These are phyloP conservation scores for Malassezia brasiliensis DNA, from an alignment of 1,284 basidiomycete species.

Conservation along the genomic window DNA sequence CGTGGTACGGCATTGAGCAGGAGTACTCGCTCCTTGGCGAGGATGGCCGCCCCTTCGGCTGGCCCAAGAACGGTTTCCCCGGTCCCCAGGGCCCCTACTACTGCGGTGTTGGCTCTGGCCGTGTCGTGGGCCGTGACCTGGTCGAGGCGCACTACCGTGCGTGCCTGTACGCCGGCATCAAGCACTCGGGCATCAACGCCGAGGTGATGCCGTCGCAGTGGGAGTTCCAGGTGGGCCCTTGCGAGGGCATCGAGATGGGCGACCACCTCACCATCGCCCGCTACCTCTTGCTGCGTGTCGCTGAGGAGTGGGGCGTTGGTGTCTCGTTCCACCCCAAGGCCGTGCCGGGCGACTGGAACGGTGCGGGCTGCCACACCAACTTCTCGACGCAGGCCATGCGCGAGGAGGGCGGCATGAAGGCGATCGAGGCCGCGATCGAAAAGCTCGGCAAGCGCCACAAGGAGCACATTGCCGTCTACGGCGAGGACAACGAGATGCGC, in stretches of 20 bases:
- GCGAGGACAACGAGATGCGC: slow-evolving; percentile 47
- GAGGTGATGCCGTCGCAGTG: slow-evolving; percentile 99
- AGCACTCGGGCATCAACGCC: slow-evolving; percentile 98
- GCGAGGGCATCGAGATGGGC: slow-evolving; percentile 94
- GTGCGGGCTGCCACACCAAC: slow-evolving; percentile 69
- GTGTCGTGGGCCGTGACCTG: slow-evolving; percentile 95
- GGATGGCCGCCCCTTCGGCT: slow-evolving; percentile 83
- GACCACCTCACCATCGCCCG: slow-evolving; percentile 56
- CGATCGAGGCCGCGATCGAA: slow-evolving; percentile 82
- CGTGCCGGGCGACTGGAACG: slow-evolving; percentile 96
- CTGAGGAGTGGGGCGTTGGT: slow-evolving; percentile 96
- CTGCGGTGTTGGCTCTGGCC: slow-evolving; percentile 98
- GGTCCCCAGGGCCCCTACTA: slow-evolving; percentile 99
- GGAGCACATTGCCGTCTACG: slow-evolving; percentile 49
- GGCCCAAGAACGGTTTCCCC: slow-evolving; percentile 87
- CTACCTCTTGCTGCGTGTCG: slow-evolving; percentile 50
- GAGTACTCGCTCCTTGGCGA: slow-evolving; percentile 96
- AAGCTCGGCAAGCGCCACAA: slow-evolving; percentile 51
- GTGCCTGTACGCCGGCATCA: slow-evolving; percentile 91
- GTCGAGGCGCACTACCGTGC: slow-evolving; percentile 96
- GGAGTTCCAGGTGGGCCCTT: slow-evolving; percentile 99
- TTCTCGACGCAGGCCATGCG: slow-evolving; percentile 42
- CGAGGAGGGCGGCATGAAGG: slow-evolving; percentile 64
- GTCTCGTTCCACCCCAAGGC: slow-evolving; percentile 98
- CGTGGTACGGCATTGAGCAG: slow-evolving; percentile 98